Conservation (phyloP, 2,329 filamentous ascomycete species). For the Fusarium buharicum region DNA sequence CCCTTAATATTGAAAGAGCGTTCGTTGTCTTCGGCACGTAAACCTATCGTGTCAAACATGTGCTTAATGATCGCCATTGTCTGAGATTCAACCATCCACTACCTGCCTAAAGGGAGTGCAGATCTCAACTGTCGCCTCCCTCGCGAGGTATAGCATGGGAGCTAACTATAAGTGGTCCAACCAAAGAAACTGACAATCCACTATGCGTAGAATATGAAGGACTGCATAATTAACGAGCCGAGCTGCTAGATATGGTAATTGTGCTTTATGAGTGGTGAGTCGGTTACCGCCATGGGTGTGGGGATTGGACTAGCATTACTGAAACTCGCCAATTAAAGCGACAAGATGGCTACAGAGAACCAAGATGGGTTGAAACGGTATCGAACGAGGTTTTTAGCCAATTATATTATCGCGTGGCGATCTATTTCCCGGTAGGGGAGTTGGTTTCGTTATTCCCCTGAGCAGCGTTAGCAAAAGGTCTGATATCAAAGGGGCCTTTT, state of each 20-base stretch:
- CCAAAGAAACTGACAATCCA: slow-evolving; percentile 23
- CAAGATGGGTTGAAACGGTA: slow-evolving; percentile 27
- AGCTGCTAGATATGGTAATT: slow-evolving; percentile 1
- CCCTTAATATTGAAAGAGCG: not conserved
- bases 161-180: slow-evolving; percentile 9
- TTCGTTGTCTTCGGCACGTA: slow-evolving; percentile 19
- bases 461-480: slow-evolving; percentile 31
- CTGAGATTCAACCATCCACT: slow-evolving; percentile 26
- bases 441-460: slow-evolving; percentile 31
- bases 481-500: slow-evolving; percentile 1
- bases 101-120: slow-evolving; percentile 37
- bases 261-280: slow-evolving; percentile 28
- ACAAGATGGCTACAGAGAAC: not conserved
- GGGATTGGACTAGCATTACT: slow-evolving; percentile 29
- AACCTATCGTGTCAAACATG: slow-evolving; percentile 30
- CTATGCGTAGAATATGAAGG: slow-evolving; percentile 19
- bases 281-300: slow-evolving; percentile 31
- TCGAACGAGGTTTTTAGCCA: slow-evolving; percentile 17
- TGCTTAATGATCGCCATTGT: slow-evolving; percentile 28
- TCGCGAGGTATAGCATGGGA: slow-evolving; percentile 33
- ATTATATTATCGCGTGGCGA: slow-evolving; percentile 14
- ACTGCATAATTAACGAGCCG: slow-evolving; percentile 29
- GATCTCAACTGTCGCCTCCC: slow-evolving; percentile 22
- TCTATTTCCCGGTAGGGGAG: slow-evolving; percentile 33
- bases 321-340: slow-evolving; percentile 21